Evolutionary conservation across 2,329 filamentous ascomycete species (phyloP), one percentile per base, ranked within the genome.

Genomic region (Aureobasidium sp.): DNA sequence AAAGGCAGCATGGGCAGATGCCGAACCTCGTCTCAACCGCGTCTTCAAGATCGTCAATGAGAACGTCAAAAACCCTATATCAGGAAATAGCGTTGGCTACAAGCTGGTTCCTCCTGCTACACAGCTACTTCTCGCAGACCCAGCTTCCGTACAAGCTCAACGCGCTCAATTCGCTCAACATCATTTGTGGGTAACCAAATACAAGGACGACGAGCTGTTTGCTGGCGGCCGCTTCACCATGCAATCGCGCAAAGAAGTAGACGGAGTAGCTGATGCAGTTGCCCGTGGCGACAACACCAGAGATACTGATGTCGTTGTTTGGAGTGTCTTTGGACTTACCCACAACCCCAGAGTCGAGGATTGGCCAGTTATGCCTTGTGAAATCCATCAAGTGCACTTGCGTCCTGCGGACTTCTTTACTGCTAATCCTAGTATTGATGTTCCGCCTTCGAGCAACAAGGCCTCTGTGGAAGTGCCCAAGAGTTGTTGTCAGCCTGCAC

Each of bases 41-140:
- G 73, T 78, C 6, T 82, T 82, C 74, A 83, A 82, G 63, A 80
- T 83, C 64, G 74, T 77, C 58, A 83, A 83, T 66, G 75, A 77
- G 13, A 67, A 68, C 42, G 74, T 75, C 55, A 76, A 70, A 37
- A 81, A 80, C 66, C 73, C 73, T 0, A 70, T 77, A 57, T 76
- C 73, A 3, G 76, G 78, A 50, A 78, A 75, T 58, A 76, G 73
- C 1, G 78, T 77, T 1, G 76, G 70, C 2, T 82, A 81, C 70
- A 82, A 81, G 62, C 73, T 83, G 61, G 68, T 73, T 32, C 76
- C 80, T 4, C 72, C 75, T 1, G 73, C 78, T 0, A 79, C 76
- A 5, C 81, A 83, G 64, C 79, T 80, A 68, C 69, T 83, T 0
- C 73, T 83, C 15, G 78, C 80, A 0, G 69, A 75, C 15, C 74